Percentiles rank a stretch among this genome's conserved stretches.
Evolutionary conservation across 2,329 filamentous ascomycete species (phyloP).

Genomic region (Colletotrichum cereale): DNA sequence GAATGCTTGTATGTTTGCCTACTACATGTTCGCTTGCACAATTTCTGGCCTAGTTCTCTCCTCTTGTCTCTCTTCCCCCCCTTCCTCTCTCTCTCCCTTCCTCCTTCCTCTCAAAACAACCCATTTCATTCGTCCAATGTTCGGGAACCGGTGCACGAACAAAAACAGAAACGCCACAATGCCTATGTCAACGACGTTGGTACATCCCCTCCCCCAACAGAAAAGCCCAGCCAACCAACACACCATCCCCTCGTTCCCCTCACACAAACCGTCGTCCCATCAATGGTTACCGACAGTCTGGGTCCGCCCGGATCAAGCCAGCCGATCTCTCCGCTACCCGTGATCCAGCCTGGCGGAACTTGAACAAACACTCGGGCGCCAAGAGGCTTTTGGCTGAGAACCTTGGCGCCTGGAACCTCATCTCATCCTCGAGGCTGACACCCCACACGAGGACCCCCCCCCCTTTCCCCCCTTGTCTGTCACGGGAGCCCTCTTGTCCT

Average conservation of each 20-base stretch:
- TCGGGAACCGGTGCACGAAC: neutral
- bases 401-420: conserved; percentile 21
- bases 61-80: neutral
- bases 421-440: conserved; percentile 21
- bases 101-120: neutral
- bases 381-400: conserved; percentile 13
- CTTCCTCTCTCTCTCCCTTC: neutral
- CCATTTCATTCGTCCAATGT: neutral
- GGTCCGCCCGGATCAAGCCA: conserved; percentile 19
- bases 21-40: conserved; percentile 14
- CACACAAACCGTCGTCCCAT: neutral
- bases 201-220: neutral
- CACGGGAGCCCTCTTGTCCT: neutral
- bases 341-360: conserved; percentile 19
- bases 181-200: neutral
- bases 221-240: conserved; percentile 9
- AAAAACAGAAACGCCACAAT: conserved; percentile 5
- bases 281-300: conserved; percentile 20
- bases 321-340: conserved; percentile 8
- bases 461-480: neutral
- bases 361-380: conserved; percentile 13
- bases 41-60: conserved; percentile 14
- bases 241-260: neutral
- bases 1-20: conserved; percentile 18
- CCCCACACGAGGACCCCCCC: too few relatives aligned